Evolutionary conservation across 768 basidiomycete species (phyloP).

Genomic region (Russula emetica): DNA sequence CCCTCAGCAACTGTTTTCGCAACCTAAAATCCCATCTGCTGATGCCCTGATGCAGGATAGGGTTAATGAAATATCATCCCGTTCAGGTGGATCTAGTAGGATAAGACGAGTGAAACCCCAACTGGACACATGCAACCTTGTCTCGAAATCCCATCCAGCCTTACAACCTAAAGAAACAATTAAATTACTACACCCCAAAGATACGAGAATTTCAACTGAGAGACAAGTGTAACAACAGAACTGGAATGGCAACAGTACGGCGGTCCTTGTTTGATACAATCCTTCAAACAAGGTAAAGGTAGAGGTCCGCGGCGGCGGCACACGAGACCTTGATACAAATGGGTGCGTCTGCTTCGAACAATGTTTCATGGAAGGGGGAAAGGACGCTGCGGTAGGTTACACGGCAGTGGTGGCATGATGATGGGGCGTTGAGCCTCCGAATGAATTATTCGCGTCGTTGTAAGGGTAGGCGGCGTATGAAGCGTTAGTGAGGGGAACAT

Average conservation of each 20-base stretch:
- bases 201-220: neutral
- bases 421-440: neutral
- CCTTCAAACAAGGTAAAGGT: neutral
- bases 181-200: neutral
- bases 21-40: no score
- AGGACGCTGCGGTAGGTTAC: neutral
- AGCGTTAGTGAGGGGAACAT: conserved; percentile 6
- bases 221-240: neutral
- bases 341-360: neutral
- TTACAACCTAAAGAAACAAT: neutral
- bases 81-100: no score
- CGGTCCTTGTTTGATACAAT: neutral
- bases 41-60: no score
- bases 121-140: no score
- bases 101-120: no score
- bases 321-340: neutral
- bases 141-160: no score
- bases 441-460: conserved; percentile 4
- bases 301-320: neutral
- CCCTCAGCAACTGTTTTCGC: no score
- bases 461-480: conserved; percentile 19
- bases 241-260: neutral
- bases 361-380: neutral
- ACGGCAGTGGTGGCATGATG: neutral
- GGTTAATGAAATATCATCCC: no score